Evolutionary conservation across 495 filamentous ascomycete species (phyloP).

Genomic region (Penicillium egyptiacum): DNA sequence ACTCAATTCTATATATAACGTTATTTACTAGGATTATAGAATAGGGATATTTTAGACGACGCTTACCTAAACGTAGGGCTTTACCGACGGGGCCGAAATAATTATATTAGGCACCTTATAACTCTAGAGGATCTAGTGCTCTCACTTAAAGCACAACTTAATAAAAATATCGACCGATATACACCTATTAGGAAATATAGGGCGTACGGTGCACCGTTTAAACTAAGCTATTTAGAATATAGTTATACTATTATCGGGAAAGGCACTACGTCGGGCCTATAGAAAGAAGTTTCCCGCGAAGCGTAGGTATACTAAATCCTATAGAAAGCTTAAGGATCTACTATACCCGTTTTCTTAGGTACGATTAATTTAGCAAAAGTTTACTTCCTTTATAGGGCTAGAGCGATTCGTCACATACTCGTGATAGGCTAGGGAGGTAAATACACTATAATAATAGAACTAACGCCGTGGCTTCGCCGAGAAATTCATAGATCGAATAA

Average conservation of each 20-base stretch:
- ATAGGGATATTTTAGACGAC: constrained; percentile 33
- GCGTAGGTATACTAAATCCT: constrained; percentile 42
- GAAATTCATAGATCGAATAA: constrained; percentile 20
- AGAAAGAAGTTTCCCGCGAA: constrained; percentile 43
- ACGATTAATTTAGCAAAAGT: constrained; percentile 40
- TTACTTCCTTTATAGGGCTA: constrained; percentile 39
- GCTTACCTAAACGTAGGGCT: constrained; percentile 42
- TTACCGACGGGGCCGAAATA: constrained; percentile 26
- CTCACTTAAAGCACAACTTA: constrained; percentile 27
- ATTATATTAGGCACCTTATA: no score
- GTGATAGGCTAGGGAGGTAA: constrained; percentile 49
- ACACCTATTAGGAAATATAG: constrained; percentile 25
- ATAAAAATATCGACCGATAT: constrained; percentile 30
- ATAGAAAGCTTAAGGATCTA: constrained; percentile 35
- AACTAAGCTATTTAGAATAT: constrained; percentile 36
- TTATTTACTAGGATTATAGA: constrained; percentile 46
- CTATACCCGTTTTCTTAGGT: constrained; percentile 46
- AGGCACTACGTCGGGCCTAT: constrained; percentile 40
- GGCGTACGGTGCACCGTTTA: constrained; percentile 39
- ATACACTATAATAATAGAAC: background rate
- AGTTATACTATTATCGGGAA: constrained; percentile 52
- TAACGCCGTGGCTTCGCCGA: background rate
- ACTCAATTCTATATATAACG: constrained; percentile 45
- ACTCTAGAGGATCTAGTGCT: constrained; percentile 13
- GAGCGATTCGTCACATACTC: constrained; percentile 48